Conservation (phyloP, 2,329 filamentous ascomycete genomes). For the Diplodia mutila region DNA sequence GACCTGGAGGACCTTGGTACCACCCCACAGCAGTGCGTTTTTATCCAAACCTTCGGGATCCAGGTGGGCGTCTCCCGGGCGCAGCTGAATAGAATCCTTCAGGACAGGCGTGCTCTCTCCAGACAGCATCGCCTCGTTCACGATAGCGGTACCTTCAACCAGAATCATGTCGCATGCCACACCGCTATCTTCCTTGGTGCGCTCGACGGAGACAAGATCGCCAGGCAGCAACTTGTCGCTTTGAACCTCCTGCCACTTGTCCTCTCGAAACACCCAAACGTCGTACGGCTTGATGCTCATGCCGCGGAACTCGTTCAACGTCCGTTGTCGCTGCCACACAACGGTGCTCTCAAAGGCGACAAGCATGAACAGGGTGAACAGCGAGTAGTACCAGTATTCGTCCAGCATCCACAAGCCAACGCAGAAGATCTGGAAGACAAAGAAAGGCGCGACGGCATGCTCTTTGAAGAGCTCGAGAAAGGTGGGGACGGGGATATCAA, state of each 20-base stretch:
- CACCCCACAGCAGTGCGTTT: conserved; percentile 93
- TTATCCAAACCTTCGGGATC: conserved; percentile 94
- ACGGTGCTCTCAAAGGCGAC: conserved; percentile 97
- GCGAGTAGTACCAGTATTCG: conserved; percentile 99
- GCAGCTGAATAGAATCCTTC: conserved; percentile 92
- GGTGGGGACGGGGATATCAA: conserved; percentile 95
- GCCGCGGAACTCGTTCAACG: conserved; percentile 91
- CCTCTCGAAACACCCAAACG: conserved; percentile 84
- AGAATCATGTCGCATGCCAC: conserved; percentile 97
- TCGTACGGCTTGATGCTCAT: conserved; percentile 99
- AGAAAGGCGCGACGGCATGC: conserved; percentile 97
- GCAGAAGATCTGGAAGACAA: conserved; percentile 98
- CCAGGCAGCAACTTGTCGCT: conserved; percentile 93
- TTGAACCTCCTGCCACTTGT: conserved; percentile 84
- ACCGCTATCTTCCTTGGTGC: conserved; percentile 95
- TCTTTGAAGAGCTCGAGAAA: conserved; percentile 97
- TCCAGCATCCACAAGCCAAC: conserved; percentile 98
- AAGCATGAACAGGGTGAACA: conserved; percentile 98
- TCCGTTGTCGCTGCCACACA: conserved; percentile 97
- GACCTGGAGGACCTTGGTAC: conserved; percentile 95
- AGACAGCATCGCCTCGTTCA: conserved; percentile 99
- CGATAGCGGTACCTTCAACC: conserved; percentile 92
- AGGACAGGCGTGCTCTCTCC: conserved; percentile 95
- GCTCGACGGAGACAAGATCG: conserved; percentile 86
- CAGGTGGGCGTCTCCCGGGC: conserved; percentile 76